phyloP scores from a whole-genome alignment of 108 stramenopile genomes.

The Cyclotella baltica region DNA sequence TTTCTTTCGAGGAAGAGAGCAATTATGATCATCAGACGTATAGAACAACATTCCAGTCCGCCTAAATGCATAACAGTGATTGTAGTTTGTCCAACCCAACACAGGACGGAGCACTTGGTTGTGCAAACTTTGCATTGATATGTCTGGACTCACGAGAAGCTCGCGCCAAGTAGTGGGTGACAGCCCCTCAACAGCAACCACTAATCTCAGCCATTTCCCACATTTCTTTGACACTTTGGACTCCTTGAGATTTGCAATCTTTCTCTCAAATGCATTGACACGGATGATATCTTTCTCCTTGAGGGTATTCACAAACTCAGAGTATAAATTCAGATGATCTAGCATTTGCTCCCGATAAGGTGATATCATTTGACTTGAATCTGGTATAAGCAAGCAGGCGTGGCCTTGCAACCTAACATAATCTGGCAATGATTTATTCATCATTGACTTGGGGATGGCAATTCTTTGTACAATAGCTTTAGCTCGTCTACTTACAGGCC shows the following conservation, averaged over 20 bases:
- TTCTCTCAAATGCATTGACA: slow-evolving; percentile 5
- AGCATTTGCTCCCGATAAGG: not conserved
- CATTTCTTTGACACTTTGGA: slow-evolving; percentile 8
- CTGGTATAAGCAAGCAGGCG: not conserved
- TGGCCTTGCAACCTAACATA: too few species aligned
- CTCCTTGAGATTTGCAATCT: not conserved
- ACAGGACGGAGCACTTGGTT: slow-evolving; percentile 18
- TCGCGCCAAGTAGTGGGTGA: slow-evolving; percentile 4
- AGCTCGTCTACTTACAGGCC: not conserved
- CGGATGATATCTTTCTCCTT: not conserved
- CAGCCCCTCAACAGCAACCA: slow-evolving; percentile 5
- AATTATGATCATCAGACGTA: not conserved
- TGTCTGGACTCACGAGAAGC: slow-evolving; percentile 6
- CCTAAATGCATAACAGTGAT: slow-evolving; percentile 24
- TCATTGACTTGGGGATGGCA: too few species aligned
- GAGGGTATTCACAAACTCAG: not conserved
- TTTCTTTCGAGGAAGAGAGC: not conserved
- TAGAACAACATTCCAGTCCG: not conserved
- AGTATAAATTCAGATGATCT: not conserved
- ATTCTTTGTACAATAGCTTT: not conserved
- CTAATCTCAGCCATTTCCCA: slow-evolving; percentile 18
- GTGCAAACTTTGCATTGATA: slow-evolving; percentile 20
- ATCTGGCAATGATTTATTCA: too few species aligned
- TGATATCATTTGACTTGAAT: too few species aligned
- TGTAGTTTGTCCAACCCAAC: slow-evolving; percentile 18